Base-by-base conservation (phyloP, 345 rosid species). In the Linum usitatissimum region DNA sequence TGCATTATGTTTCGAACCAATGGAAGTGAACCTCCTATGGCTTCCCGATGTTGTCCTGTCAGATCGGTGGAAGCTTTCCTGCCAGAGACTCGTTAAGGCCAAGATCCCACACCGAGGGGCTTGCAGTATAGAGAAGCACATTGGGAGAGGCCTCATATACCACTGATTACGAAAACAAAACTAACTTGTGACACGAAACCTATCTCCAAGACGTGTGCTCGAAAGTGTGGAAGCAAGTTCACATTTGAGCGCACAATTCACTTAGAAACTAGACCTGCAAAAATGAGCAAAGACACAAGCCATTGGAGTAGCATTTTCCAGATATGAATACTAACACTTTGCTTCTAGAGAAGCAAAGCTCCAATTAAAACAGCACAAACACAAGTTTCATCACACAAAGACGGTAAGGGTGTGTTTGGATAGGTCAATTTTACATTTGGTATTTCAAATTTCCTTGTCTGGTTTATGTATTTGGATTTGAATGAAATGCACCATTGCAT, bases 61-160 rank as follows among this genome's bases (percentile, higher is more conserved):
- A 55, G 69, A 68, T 64, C 74, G 64, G 61, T 72, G 73, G 71
- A 79, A 74, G 64, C 76, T 71, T 76, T 76, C 80, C 55, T 59
- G 66, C 71, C 77, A 81, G 56, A 80, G 77, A 58, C 64, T 72
- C 61, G 80, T 81, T 17, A 92, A 72, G 68, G 70, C 69, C 59
- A 73, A 77, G 69, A 76, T 59, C 69, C 86, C 73, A 18, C 66
- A 72, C 79, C 79, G 87, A 55, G 91, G 85, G 61, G 77, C 70
- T 76, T 83, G 88, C 61, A 80, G 78, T 61, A 87, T 72, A 59
- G 96, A 78, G 76, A 79, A 70, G 70, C 86, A 83, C 85, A 87
- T 81, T 7, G 71, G 64, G 64, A 63, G 70, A 19, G 77, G 68
- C 73, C 76, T 79, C 84, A 80, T 76, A 23, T 23, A 23, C 65